These are phyloP conservation scores for Hyphopichia khmerensis DNA, from an alignment of 1,139 yeast genomes.

Conservation along the genomic window DNA sequence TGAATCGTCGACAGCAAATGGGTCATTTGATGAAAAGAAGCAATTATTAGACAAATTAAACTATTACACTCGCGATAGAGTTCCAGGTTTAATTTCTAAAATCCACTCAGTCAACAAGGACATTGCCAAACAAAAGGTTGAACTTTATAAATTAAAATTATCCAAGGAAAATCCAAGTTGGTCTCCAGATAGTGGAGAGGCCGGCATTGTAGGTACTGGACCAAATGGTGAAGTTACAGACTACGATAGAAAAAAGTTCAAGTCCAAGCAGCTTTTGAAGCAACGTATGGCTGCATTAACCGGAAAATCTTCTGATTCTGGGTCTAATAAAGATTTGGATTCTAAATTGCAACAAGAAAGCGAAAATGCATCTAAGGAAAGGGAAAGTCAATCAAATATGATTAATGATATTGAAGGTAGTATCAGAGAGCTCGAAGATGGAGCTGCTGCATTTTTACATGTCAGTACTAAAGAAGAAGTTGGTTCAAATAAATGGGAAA, in stretches of 20 bases:
- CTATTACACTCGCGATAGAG: conserved; percentile 56
- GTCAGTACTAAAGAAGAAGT: conserved; percentile 47
- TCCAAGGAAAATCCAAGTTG: conserved; percentile 62
- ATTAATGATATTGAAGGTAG: conserved; percentile 74
- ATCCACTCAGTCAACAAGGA: conserved; percentile 65
- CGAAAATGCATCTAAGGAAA: conserved; percentile 54
- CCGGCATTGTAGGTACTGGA: conserved; percentile 72
- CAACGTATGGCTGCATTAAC: conserved; percentile 92
- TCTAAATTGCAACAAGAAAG: conserved; percentile 54
- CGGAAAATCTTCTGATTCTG: conserved; percentile 54
- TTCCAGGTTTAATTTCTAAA: conserved; percentile 65
- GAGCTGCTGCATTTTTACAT: conserved; percentile 49
- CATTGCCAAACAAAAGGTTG: conserved; percentile 67
- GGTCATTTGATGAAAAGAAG: conserved; percentile 39
- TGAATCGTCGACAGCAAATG: conserved; percentile 23
- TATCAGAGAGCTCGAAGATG: conserved; percentile 68
- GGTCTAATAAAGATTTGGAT: conserved; percentile 53
- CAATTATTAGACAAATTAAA: conserved; percentile 51
- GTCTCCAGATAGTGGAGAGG: conserved; percentile 49
- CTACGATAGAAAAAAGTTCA: conserved; percentile 73
- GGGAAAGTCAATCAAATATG: conserved; percentile 53
- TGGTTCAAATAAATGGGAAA: conserved; percentile 77
- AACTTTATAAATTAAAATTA: conserved; percentile 54
- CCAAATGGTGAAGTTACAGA: conserved; percentile 84
- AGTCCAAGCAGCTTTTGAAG: conserved; percentile 70